phyloP scores from a whole-genome alignment of 1,139 yeast species.

The Diutina scorzettiae region DNA sequence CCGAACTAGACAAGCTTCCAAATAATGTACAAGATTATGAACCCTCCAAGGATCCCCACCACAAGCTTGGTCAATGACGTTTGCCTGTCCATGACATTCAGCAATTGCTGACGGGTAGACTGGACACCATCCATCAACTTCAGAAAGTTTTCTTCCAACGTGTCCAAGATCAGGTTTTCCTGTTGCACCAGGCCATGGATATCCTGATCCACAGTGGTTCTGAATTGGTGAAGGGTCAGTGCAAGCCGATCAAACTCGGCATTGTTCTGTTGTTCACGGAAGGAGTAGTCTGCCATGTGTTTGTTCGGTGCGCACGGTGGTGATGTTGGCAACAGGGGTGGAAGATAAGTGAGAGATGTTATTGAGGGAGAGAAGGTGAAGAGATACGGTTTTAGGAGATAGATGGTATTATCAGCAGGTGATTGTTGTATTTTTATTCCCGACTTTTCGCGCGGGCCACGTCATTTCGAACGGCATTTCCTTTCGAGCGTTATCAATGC shows the following conservation, averaged over 20 bases:
- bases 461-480: too few species aligned
- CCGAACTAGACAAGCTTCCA: conserved; percentile 9
- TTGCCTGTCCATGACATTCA: conserved; percentile 29
- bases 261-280: conserved; percentile 32
- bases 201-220: conserved; percentile 32
- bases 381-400: too few species aligned
- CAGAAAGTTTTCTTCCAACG: conserved; percentile 2
- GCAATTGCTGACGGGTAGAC: conserved; percentile 13
- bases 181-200: conserved; percentile 32
- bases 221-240: conserved; percentile 31
- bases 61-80: conserved; percentile 31
- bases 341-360: too few species aligned
- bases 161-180: conserved; percentile 12
- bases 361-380: too few species aligned
- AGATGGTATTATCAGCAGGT: too few species aligned
- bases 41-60: conserved; percentile 8
- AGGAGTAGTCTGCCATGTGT: conserved; percentile 8
- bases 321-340: too few species aligned
- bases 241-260: conserved; percentile 35
- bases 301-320: too few species aligned
- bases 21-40: conserved; percentile 10
- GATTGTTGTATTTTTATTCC: too few species aligned
- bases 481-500: too few species aligned
- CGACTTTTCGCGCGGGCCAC: too few species aligned
- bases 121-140: not conserved